phyloP scores from a whole-genome alignment of 495 filamentous ascomycete species.

The Pseudotulostoma volvatum region DNA sequence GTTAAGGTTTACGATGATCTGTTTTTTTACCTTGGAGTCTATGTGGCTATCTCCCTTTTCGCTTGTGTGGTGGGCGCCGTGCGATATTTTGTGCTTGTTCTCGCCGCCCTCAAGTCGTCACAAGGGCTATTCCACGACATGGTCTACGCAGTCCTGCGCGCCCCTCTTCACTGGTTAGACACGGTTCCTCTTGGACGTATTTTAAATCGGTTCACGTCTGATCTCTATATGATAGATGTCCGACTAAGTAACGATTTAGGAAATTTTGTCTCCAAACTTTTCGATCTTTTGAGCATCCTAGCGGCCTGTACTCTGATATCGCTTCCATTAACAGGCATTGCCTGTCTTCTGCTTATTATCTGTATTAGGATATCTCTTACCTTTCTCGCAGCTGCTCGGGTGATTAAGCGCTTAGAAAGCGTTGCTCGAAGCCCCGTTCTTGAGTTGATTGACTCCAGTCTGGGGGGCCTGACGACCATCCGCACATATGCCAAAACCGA shows the following conservation, averaged over 20 bases:
- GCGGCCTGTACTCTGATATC: constrained; percentile 19
- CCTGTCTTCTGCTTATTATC: constrained; percentile 16
- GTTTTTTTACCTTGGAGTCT: constrained; percentile 52
- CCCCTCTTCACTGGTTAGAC: constrained; percentile 61
- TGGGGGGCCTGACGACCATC: constrained; percentile 59
- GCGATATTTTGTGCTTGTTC: constrained; percentile 39
- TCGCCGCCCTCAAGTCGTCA: constrained; percentile 43
- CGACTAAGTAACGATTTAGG: constrained; percentile 40
- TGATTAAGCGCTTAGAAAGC: constrained; percentile 60
- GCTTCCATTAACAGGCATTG: constrained; percentile 17
- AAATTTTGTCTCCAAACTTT: constrained; percentile 33
- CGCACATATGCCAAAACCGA: constrained; percentile 51
- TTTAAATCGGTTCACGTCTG: constrained; percentile 59
- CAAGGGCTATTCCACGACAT: constrained; percentile 46
- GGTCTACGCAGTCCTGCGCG: constrained; percentile 45
- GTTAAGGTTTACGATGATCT: constrained; percentile 4
- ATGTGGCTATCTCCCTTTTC: constrained; percentile 41
- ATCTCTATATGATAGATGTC: constrained; percentile 53
- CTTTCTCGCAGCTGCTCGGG: constrained; percentile 55
- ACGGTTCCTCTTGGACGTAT: constrained; percentile 62
- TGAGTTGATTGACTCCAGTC: constrained; percentile 54
- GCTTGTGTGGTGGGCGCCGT: constrained; percentile 40
- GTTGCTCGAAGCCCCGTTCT: constrained; percentile 61
- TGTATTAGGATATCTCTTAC: constrained; percentile 38
- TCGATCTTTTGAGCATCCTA: constrained; percentile 18